A percentile compares a stretch with the other conserved stretches of the same genome.
phyloP scores from a whole-genome alignment of 257 asterid species.

The Scutellaria baicalensis region DNA sequence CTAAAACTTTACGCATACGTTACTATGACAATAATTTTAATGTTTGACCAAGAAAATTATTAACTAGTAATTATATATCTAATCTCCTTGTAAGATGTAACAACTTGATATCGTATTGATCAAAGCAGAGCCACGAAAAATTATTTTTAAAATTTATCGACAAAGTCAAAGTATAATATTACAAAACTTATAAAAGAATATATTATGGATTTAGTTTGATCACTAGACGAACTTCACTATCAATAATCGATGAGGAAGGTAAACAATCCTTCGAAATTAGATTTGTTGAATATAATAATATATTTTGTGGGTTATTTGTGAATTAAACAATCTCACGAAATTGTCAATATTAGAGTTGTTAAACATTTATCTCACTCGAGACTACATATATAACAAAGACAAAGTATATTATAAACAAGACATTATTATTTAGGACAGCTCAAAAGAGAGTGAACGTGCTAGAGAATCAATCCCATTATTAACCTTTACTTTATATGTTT shows the following conservation, averaged over 20 bases:
- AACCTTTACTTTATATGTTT: constrained; percentile 4
- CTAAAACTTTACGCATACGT: too few relatives aligned
- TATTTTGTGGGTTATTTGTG: too few relatives aligned
- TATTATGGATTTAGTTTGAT: too few relatives aligned
- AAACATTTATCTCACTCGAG: background rate
- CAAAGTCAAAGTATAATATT: background rate
- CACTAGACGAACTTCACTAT: too few relatives aligned
- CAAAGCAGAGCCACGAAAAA: background rate
- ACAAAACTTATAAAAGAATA: too few relatives aligned
- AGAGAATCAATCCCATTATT: constrained; percentile 14
- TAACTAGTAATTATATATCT: background rate
- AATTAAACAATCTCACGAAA: too few relatives aligned
- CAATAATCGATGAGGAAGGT: too few relatives aligned
- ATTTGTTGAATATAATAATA: too few relatives aligned
- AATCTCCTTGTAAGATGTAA: background rate
- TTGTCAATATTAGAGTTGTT: background rate
- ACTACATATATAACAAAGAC: background rate
- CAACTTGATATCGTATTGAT: background rate
- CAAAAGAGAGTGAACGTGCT: constrained; percentile 22
- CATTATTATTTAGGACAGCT: constrained; percentile 20
- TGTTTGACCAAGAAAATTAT: background rate
- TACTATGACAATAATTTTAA: background rate
- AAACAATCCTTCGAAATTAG: too few relatives aligned
- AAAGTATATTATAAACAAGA: background rate
- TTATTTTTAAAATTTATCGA: background rate